These are phyloP conservation scores for Kluyveromyces wickerhamii DNA, from an alignment of 805 yeast genomes.

Conservation along the genomic window DNA sequence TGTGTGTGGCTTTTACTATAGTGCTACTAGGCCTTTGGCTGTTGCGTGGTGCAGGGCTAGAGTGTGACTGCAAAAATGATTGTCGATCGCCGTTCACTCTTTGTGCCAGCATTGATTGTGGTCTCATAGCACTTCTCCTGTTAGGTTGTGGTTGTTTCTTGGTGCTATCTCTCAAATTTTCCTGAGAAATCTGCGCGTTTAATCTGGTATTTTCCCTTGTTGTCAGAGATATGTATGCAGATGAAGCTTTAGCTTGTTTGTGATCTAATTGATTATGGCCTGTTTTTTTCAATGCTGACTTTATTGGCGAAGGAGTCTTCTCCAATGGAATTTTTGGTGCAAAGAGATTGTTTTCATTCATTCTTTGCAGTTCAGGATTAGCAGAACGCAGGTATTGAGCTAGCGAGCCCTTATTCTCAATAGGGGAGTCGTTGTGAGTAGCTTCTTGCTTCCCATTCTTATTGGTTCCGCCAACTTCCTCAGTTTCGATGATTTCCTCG, in stretches of 20 bases:
- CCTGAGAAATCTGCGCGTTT: constrained; percentile 52
- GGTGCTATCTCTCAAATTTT: constrained; percentile 10
- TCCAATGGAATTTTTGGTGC: constrained; percentile 1
- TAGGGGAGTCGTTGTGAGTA: not conserved
- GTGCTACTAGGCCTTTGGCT: constrained; percentile 1
- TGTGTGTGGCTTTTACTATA: not conserved
- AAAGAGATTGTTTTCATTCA: not conserved
- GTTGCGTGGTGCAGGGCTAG: not conserved
- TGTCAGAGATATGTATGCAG: constrained; percentile 59
- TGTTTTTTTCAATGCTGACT: constrained; percentile 35
- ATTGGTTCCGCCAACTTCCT: not conserved
- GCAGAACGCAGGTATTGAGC: constrained; percentile 42
- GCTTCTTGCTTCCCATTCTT: not conserved
- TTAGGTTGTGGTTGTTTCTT: constrained; percentile 8
- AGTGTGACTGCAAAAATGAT: not conserved
- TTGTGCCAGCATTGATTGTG: constrained; percentile 17
- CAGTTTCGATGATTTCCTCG: too few species aligned
- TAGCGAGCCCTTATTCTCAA: constrained; percentile 25
- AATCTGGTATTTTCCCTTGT: constrained; percentile 75
- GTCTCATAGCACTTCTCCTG: constrained; percentile 13
- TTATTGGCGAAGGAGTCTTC: constrained; percentile 33
- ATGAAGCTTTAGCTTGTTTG: constrained; percentile 17
- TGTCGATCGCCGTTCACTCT: constrained; percentile 4
- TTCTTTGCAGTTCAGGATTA: constrained; percentile 20
- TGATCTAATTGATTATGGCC: constrained; percentile 16